These are phyloP conservation scores for Apium graveolens DNA, from an alignment of 129 eudicot genomes.

Conservation along the genomic window DNA sequence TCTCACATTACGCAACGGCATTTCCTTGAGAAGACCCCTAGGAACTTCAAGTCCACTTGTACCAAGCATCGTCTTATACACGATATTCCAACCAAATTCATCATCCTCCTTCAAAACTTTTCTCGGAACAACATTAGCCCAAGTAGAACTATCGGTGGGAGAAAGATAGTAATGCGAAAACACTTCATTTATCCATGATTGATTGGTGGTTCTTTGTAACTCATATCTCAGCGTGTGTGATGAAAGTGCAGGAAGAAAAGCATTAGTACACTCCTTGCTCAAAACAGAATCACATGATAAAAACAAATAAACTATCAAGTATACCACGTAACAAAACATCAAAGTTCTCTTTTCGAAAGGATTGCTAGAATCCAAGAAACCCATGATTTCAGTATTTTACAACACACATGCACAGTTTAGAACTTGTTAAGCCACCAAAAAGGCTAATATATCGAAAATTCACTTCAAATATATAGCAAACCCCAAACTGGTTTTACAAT, in stretches of 20 bases:
- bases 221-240: constrained; percentile 60
- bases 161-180: constrained; percentile 51
- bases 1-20: constrained; percentile 64
- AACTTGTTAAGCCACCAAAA: background rate
- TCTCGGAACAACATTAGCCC: constrained; percentile 69
- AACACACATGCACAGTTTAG: constrained; percentile 10
- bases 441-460: background rate
- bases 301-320: constrained; percentile 4
- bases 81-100: constrained; percentile 50
- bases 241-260: constrained; percentile 26
- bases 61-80: constrained; percentile 51
- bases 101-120: constrained; percentile 63
- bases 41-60: constrained; percentile 15
- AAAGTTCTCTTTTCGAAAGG: background rate
- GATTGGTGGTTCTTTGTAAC: constrained; percentile 39
- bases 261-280: constrained; percentile 62
- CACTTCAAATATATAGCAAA: background rate
- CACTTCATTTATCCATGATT: constrained; percentile 48
- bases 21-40: constrained; percentile 40
- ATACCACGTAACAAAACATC: background rate
- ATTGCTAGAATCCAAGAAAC: background rate
- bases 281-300: constrained; percentile 27
- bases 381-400: background rate
- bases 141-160: constrained; percentile 70
- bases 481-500: background rate